Conservation (phyloP, 768 basidiomycete genomes). For the Trichaptum fuscoviolaceum region DNA sequence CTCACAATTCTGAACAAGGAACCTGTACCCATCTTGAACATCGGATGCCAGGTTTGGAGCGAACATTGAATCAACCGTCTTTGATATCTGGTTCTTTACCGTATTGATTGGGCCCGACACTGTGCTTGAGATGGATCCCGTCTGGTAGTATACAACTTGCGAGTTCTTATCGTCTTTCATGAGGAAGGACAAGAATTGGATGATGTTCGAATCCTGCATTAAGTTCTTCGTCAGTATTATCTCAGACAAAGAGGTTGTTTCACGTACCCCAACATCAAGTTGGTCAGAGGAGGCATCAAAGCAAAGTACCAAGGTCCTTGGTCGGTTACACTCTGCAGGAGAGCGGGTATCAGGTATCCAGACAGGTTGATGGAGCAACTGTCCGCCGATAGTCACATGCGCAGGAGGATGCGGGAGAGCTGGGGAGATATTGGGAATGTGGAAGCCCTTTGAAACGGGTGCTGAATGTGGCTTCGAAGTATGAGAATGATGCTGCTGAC, state of each 20-base stretch:
- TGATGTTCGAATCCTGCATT: constrained; percentile 20
- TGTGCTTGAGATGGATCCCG: constrained; percentile 9
- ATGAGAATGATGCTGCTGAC: background rate
- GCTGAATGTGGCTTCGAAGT: background rate
- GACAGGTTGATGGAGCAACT: background rate
- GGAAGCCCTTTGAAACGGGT: background rate
- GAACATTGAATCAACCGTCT: constrained; percentile 14
- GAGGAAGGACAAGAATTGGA: constrained; percentile 27
- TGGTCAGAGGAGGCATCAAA: constrained; percentile 19
- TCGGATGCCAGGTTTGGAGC: constrained; percentile 13
- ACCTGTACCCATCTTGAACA: constrained; percentile 19
- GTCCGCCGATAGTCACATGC: background rate
- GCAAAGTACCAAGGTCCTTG: constrained; percentile 17
- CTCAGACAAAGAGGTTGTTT: background rate
- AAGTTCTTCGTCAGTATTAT: background rate
- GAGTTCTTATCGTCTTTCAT: constrained; percentile 23
- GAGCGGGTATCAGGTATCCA: constrained; percentile 1
- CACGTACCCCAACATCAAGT: constrained; percentile 12
- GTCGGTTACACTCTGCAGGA: constrained; percentile 5
- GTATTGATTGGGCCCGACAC: constrained; percentile 7
- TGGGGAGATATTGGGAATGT: background rate
- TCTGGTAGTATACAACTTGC: constrained; percentile 27
- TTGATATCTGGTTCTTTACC: constrained; percentile 1
- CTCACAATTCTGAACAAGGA: constrained; percentile 20
- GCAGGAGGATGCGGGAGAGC: background rate